Evolutionary conservation across 2,329 filamentous ascomycete species (phyloP).

Genomic region (Scytalidium sp.): DNA sequence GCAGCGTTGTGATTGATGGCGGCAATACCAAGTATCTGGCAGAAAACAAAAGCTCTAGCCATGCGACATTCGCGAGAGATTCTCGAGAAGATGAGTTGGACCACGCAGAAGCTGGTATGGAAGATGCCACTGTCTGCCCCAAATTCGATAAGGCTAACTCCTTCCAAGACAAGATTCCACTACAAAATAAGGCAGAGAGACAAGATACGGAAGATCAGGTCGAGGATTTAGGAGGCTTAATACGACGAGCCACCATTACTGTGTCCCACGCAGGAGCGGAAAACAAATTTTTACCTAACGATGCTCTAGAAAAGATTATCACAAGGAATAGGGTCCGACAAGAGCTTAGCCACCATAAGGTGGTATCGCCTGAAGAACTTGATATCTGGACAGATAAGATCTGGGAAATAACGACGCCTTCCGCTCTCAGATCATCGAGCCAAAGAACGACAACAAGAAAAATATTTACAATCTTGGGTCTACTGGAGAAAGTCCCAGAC

Average conservation of each 20-base stretch:
- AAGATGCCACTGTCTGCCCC: not conserved
- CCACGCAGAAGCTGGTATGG: not conserved
- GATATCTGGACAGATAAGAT: not conserved
- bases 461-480: conserved; percentile 7
- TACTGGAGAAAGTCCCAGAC: conserved; percentile 1
- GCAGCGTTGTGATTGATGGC: not conserved
- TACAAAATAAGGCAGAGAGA: not conserved
- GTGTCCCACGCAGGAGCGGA: not conserved
- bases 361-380: not conserved
- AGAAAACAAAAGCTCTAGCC: not conserved
- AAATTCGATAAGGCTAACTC: not conserved
- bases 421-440: not conserved
- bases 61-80: not conserved
- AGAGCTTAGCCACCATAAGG: not conserved
- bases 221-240: not conserved
- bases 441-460: conserved; percentile 7
- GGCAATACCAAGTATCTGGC: not conserved
- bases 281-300: not conserved
- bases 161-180: not conserved
- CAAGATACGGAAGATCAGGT: not conserved
- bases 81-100: not conserved
- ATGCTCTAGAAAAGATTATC: not conserved
- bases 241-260: not conserved
- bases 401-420: not conserved
- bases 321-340: not conserved